Conservation (phyloP, 176 grass and related monocot genomes). For the Typha latifolia region DNA sequence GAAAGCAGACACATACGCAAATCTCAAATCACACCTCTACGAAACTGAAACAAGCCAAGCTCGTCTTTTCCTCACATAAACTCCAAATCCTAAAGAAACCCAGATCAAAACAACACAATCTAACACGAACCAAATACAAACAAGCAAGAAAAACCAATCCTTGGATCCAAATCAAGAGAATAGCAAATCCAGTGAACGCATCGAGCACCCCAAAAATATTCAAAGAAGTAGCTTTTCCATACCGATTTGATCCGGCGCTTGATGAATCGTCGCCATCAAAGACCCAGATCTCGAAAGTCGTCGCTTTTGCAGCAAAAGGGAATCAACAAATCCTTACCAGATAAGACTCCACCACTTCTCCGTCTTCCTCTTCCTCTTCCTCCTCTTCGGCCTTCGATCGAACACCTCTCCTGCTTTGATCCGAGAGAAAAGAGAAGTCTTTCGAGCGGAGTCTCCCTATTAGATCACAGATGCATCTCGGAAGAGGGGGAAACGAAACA, state of each 20-base stretch:
- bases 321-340: not conserved
- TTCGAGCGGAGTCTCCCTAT: not conserved
- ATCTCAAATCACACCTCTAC: not conserved
- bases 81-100: not conserved
- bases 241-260: slow-evolving; percentile 32
- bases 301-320: not conserved
- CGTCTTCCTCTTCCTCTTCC: not conserved
- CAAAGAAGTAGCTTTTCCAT: not conserved
- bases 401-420: not conserved
- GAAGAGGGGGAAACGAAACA: not conserved
- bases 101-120: not conserved
- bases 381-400: not conserved
- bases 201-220: not conserved
- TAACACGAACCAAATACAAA: not conserved
- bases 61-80: not conserved
- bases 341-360: not conserved
- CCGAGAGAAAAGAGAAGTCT: not conserved
- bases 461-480: not conserved
- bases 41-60: not conserved
- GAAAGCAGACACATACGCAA: not conserved
- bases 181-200: not conserved
- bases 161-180: not conserved
- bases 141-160: not conserved
- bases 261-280: slow-evolving; percentile 17
- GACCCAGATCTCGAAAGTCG: slow-evolving; percentile 13